These are phyloP conservation scores for Flammula alnicola DNA, from an alignment of 1,284 basidiomycete genomes.

Conservation along the genomic window DNA sequence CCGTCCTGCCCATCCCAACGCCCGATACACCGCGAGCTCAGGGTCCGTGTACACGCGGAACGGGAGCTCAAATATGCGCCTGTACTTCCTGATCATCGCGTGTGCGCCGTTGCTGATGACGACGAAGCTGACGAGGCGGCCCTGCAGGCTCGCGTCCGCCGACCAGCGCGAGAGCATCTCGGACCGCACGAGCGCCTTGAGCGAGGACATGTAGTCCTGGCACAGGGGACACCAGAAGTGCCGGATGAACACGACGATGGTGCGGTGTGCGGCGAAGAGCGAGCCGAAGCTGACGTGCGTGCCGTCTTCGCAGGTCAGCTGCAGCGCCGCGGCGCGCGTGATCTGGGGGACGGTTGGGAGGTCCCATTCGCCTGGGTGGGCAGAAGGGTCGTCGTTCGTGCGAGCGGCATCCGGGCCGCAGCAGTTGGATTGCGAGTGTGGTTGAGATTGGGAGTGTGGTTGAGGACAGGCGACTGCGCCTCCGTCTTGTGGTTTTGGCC, in stretches of 20 bases:
- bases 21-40: constrained; percentile 65
- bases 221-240: constrained; percentile 85
- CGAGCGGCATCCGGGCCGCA: neutral
- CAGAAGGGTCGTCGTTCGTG: neutral
- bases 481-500: constrained; percentile 10
- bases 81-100: constrained; percentile 74
- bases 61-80: constrained; percentile 61
- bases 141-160: constrained; percentile 5
- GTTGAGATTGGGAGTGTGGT: neutral
- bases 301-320: constrained; percentile 72
- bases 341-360: constrained; percentile 57
- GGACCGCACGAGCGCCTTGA: constrained; percentile 60
- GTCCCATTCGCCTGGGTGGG: constrained; percentile 32
- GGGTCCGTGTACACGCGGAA: constrained; percentile 84
- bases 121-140: constrained; percentile 46
- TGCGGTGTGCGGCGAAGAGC: constrained; percentile 66
- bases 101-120: constrained; percentile 82
- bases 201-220: constrained; percentile 83
- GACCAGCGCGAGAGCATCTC: constrained; percentile 42
- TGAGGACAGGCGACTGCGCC: too few relatives aligned
- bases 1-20: constrained; percentile 69
- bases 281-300: constrained; percentile 72
- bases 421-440: neutral
- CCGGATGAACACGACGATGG: constrained; percentile 77
- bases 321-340: constrained; percentile 62